Base-by-base conservation (phyloP, 1,284 basidiomycete genomes). In the Leccinum proximum region DNA sequence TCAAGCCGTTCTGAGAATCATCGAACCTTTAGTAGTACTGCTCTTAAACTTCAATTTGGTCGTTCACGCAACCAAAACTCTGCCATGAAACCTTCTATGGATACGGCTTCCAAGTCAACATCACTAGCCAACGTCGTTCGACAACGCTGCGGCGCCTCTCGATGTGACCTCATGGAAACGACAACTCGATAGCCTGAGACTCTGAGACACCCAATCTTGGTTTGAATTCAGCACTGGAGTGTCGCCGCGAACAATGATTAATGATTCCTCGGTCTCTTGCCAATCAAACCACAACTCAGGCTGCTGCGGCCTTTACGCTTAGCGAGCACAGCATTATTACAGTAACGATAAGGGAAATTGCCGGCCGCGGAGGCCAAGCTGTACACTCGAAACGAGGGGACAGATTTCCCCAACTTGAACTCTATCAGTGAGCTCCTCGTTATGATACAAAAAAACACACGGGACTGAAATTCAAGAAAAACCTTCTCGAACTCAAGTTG, bases 311-410 rank as follows among this genome's bases (percentile, higher is more conserved):
- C 40, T 42, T 42, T 45, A 45, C 16, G 42, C 48, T 53, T 26
- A 33, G 26, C 40, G 40, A 26, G 1, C 3, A 42, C 16, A 22
- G 22, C 45, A 30, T 30, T 30, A 50, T 45, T 4, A 9, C 11
- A 30, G 30, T 16, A 45, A 18, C 33, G 48, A 13, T 50, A 50
- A 50, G 5, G 48, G 18, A 7, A 50, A 18, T 5, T 18, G 10
- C 48, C 18, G 42, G 7, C 4, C 33, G 30, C 14, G 11, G 54
- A 18, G 18, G 30, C 30, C 30, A 30, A 30, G 33, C 48, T 40
- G 54, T 45, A 18, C 45, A 13, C 11, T 26, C 13, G 64, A 54
- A 69, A 67, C 40, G 40, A 48, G 64, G 67, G 48, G 33, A 30
- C 53, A 54, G 8, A 53, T 13, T 54, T 50, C n/a, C 3, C 45